A percentile compares a stretch with the other conserved stretches of the same genome.
phyloP scores from a whole-genome alignment of 148 eudicot genomes.

The Camellia lanceoleosa region DNA sequence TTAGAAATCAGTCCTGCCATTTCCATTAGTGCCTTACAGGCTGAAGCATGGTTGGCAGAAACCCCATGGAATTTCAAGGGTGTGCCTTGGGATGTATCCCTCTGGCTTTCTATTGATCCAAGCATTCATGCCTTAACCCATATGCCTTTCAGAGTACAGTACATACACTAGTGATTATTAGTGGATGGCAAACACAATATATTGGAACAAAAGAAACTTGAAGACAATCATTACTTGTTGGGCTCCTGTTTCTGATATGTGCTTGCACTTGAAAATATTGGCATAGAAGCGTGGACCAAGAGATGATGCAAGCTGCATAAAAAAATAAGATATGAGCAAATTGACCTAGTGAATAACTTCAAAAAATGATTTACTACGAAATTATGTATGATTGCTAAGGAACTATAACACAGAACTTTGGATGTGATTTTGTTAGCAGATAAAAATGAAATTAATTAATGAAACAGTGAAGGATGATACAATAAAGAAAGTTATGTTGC shows the following conservation, averaged over 20 bases:
- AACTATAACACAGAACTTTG: background rate
- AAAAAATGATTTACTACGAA: background rate
- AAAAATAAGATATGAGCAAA: slow-evolving; percentile 11
- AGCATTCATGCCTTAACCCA: background rate
- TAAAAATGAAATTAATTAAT: background rate
- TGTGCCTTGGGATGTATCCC: background rate
- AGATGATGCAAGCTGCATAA: slow-evolving; percentile 87
- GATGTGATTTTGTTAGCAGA: background rate
- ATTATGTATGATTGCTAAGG: background rate
- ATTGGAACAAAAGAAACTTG: background rate
- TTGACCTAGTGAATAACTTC: background rate
- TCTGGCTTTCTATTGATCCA: background rate
- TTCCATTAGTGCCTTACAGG: background rate
- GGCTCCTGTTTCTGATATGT: slow-evolving; percentile 98
- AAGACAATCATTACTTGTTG: slow-evolving; percentile 55
- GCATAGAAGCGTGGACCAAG: slow-evolving; percentile 93
- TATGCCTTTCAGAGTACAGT: background rate
- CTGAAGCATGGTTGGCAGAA: background rate
- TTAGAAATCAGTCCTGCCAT: background rate
- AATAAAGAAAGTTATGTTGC: too few relatives aligned
- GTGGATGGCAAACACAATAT: background rate
- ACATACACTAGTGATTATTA: background rate
- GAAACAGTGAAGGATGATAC: background rate
- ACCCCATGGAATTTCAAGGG: slow-evolving; percentile 2
- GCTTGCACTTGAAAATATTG: slow-evolving; percentile 97